phyloP scores from a whole-genome alignment of 805 yeast genomes.

The Maudiozyma bulderi region DNA sequence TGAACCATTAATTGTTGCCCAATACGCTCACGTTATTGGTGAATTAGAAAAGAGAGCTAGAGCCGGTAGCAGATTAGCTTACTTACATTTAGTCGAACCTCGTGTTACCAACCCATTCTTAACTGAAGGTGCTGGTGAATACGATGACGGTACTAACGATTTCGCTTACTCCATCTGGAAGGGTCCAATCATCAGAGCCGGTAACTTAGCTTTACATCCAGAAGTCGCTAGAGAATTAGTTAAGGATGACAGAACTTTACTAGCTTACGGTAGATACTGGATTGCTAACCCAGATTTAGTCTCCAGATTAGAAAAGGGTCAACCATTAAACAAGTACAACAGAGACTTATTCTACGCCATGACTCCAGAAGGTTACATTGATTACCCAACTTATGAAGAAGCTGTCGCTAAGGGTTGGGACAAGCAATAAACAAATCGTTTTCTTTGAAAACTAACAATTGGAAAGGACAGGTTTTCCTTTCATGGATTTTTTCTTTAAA shows the following conservation, averaged over 20 bases:
- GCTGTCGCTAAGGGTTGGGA: conserved; percentile 14
- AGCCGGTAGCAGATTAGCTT: conserved; percentile 33
- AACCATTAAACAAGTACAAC: conserved; percentile 36
- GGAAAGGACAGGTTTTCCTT: neutral
- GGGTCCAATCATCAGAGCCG: conserved; percentile 37
- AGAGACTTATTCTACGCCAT: conserved; percentile 38
- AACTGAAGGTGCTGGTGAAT: conserved; percentile 19
- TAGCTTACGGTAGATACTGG: conserved; percentile 38
- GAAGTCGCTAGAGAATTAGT: conserved; percentile 25
- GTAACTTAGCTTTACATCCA: conserved; percentile 26
- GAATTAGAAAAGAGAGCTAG: conserved; percentile 32
- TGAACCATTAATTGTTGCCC: conserved; percentile 27
- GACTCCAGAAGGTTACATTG: conserved; percentile 34
- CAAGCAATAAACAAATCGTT: conserved; percentile 3
- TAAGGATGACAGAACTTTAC: conserved; percentile 35
- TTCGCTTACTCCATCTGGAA: conserved; percentile 37
- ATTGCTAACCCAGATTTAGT: conserved; percentile 49
- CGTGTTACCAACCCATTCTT: conserved; percentile 27
- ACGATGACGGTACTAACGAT: conserved; percentile 28
- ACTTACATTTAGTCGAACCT: conserved; percentile 39
- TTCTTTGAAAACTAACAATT: neutral
- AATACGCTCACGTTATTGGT: conserved; percentile 31
- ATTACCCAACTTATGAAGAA: conserved; percentile 32
- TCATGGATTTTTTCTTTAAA: neutral
- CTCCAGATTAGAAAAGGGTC: conserved; percentile 32